Conservation (phyloP, 352 stramenopile species). For the Pythium dissotocum region DNA sequence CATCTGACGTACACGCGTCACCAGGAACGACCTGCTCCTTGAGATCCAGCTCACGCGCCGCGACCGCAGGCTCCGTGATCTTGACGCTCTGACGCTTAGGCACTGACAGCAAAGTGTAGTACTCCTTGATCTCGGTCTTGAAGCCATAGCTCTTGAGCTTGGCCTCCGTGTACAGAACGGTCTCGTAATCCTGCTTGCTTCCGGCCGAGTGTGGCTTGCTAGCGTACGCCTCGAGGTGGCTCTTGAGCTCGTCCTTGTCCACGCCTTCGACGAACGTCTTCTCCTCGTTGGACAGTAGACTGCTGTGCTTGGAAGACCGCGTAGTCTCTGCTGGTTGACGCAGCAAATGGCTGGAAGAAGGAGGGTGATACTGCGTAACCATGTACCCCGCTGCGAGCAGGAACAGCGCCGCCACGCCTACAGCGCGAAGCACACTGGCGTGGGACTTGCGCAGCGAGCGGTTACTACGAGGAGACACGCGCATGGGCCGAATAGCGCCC, state of each 20-base stretch:
- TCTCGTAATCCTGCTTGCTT: conserved; percentile 54
- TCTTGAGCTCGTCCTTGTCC: conserved; percentile 29
- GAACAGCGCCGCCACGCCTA: conserved; percentile 36
- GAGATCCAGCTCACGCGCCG: conserved; percentile 43
- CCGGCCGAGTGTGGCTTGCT: conserved; percentile 44
- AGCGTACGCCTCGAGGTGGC: conserved; percentile 48
- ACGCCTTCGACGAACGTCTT: conserved; percentile 34
- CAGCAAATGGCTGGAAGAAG: neutral
- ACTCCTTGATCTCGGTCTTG: conserved; percentile 39
- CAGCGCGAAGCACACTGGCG: conserved; percentile 8
- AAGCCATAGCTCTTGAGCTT: conserved; percentile 33
- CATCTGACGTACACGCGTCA: conserved; percentile 61
- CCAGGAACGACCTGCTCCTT: conserved; percentile 55
- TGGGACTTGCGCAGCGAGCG: neutral
- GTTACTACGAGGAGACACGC: conserved; percentile 22
- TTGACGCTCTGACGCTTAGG: conserved; percentile 40
- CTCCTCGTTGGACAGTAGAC: conserved; percentile 17
- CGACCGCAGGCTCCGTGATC: conserved; percentile 40
- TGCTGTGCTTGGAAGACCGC: neutral
- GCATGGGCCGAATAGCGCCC: conserved; percentile 3
- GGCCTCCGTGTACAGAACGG: conserved; percentile 48
- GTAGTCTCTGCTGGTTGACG: conserved; percentile 4
- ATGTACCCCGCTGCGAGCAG: conserved; percentile 36
- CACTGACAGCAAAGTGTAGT: conserved; percentile 63
- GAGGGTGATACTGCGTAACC: conserved; percentile 14